Base-by-base conservation (phyloP, 371 early-diverging fungal genomes). In the Blakeslea trispora region DNA sequence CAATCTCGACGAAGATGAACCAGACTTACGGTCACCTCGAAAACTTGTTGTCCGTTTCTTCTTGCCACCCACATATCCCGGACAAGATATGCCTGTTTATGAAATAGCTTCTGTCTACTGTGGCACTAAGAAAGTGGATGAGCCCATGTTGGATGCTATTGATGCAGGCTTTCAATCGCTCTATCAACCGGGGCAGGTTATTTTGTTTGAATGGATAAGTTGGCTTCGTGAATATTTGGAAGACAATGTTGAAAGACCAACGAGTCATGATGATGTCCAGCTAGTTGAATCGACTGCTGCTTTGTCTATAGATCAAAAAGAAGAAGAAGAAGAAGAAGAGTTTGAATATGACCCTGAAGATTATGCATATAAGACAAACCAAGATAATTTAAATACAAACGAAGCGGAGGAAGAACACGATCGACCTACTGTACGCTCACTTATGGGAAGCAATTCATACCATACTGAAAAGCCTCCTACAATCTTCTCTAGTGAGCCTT, bases 181-280 rank as follows among this genome's bases (percentile, higher is more conserved):
- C 42, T 93, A 85, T 67, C 77, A 81, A 19, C 80, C 81, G 1
- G 79, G 81, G 1, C 81, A 90, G 50, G 92, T 91, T 0, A 86
- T 90, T 2, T 61, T 92, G 24, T 93, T 85, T 68, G 74, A 83
- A 40, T 94, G 93, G 93, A 72, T 88, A 4, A 79, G 79, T 18
- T 89, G 87, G 86, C 59, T 92, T 31, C 61, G 79, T 21, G 79
- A 76, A 4, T 90, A 82, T 49, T 52, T 91, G 5, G 81, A 84
- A 62, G 49, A 53, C 14, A 50, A 56, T 40, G 47, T 50, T 0
- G 51, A 41, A 19, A 50, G 50, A 40, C n/a, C 54, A 5, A n/a
- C 23, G 13, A 13, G 23, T 23, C 58, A 42, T 51, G 51, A 55
- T 24, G 31, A 53, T 21, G n/a, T n/a, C n/a, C 55, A 50, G 10